Conservation (phyloP, 192 early-diverging fungal genomes). For the Phlyctochytrium planicorne region DNA sequence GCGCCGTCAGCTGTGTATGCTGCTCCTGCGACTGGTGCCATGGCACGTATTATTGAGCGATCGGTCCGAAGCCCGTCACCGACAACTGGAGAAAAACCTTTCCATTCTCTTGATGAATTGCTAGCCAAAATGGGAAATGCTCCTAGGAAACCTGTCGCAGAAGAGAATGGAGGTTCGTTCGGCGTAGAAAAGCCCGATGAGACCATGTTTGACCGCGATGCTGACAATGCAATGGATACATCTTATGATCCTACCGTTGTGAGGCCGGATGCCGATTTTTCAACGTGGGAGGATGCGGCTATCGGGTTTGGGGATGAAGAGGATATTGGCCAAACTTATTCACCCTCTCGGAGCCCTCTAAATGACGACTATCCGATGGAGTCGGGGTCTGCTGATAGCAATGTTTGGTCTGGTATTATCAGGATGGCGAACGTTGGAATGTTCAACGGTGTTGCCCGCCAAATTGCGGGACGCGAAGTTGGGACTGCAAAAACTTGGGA, state of each 20-base stretch:
- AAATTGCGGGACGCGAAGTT: constrained; percentile 57
- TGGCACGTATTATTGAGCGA: background rate
- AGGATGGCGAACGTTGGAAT: constrained; percentile 65
- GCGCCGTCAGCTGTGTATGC: background rate
- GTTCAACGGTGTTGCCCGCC: constrained; percentile 55
- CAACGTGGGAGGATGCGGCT: background rate
- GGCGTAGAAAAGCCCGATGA: constrained; percentile 28
- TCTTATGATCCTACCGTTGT: constrained; percentile 11
- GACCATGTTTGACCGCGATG: too few species aligned
- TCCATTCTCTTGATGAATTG: constrained; percentile 18
- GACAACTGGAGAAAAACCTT: background rate
- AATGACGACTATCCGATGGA: constrained; percentile 1
- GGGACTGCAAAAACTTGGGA: constrained; percentile 48
- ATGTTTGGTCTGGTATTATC: constrained; percentile 63
- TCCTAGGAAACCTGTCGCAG: constrained; percentile 3
- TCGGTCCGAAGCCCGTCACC: background rate
- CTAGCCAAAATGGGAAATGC: constrained; percentile 15
- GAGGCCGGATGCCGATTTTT: background rate
- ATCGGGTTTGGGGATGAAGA: background rate
- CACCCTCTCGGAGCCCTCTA: background rate
- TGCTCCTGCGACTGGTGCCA: constrained; percentile 2
- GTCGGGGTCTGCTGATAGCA: constrained; percentile 3
- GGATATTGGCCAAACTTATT: background rate
- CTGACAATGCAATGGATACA: too few species aligned
- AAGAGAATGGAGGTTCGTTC: constrained; percentile 26